Percentiles rank a stretch among this genome's conserved stretches.
Conservation (phyloP, 495 filamentous ascomycete genomes). For the Neurospora sp. region DNA sequence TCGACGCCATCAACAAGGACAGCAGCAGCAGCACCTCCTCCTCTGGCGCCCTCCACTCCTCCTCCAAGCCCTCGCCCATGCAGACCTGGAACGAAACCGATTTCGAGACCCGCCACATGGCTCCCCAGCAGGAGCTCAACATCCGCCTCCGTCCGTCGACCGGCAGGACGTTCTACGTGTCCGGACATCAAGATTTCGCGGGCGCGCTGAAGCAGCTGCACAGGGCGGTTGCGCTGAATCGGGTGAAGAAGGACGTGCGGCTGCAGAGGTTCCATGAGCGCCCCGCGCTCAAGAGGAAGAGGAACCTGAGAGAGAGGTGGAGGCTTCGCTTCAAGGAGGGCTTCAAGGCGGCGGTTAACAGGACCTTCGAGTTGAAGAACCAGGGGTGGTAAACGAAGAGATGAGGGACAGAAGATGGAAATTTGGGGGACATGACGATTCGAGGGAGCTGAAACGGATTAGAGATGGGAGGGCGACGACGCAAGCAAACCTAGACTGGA, state of each 20-base stretch:
- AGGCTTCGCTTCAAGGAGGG: conserved; percentile 52
- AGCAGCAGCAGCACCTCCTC: conserved; percentile 3
- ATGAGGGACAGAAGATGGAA: not conserved
- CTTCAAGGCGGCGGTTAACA: conserved; percentile 47
- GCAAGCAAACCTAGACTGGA: not conserved
- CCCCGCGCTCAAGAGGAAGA: conserved; percentile 63
- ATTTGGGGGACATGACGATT: not conserved
- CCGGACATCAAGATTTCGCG: conserved; percentile 39
- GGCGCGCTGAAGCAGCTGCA: conserved; percentile 44
- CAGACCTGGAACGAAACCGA: conserved; percentile 3
- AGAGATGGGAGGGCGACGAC: not conserved
- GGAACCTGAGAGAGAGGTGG: conserved; percentile 57
- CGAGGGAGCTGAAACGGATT: not conserved
- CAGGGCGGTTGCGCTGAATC: conserved; percentile 36
- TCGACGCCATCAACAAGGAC: conserved; percentile 1
- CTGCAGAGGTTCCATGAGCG: conserved; percentile 61
- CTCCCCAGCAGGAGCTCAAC: conserved; percentile 5
- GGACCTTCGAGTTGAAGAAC: conserved; percentile 54
- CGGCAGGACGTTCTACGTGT: conserved; percentile 50
- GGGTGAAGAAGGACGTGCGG: conserved; percentile 36
- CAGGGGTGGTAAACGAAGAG: conserved; percentile 57
- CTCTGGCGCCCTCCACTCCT: not conserved
- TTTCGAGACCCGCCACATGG: conserved; percentile 7
- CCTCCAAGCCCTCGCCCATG: conserved; percentile 3
- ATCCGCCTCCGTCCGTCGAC: conserved; percentile 41